A percentile compares a stretch with the other conserved stretches of the same genome.
Conservation (phyloP, 768 basidiomycete species). For the Cystofilobasidium bisporidii region DNA sequence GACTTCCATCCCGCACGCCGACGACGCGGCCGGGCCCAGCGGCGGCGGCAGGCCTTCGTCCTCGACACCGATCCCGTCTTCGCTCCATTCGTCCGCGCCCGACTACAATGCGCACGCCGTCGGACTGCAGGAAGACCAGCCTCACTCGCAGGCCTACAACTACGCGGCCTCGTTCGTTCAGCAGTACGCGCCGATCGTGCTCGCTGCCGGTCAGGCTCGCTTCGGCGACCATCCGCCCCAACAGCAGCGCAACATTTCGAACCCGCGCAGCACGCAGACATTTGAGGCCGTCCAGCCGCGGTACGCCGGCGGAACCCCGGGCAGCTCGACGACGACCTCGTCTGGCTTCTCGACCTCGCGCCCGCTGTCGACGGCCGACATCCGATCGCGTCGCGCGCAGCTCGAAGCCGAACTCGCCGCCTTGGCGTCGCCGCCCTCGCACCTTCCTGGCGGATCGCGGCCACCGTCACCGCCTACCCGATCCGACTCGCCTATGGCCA, state of each 20-base stretch:
- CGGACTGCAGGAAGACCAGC: background rate
- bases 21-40: no score
- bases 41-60: no score
- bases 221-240: background rate
- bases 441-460: background rate
- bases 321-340: background rate
- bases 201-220: constrained; percentile 17
- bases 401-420: constrained; percentile 27
- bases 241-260: background rate
- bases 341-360: background rate
- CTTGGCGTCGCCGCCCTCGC: constrained; percentile 19
- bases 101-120: background rate
- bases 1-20: no score
- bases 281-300: constrained; percentile 9
- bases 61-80: constrained; percentile 5
- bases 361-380: background rate
- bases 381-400: constrained; percentile 13
- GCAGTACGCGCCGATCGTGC: constrained; percentile 16
- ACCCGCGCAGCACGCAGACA: background rate
- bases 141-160: constrained; percentile 13
- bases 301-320: no score
- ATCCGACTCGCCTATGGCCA: background rate
- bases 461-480: background rate
- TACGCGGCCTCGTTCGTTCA: constrained; percentile 16
- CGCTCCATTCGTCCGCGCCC: constrained; percentile 4